Conservation (phyloP, 2,329 filamentous ascomycete genomes). For the Aspergillus sp. region DNA sequence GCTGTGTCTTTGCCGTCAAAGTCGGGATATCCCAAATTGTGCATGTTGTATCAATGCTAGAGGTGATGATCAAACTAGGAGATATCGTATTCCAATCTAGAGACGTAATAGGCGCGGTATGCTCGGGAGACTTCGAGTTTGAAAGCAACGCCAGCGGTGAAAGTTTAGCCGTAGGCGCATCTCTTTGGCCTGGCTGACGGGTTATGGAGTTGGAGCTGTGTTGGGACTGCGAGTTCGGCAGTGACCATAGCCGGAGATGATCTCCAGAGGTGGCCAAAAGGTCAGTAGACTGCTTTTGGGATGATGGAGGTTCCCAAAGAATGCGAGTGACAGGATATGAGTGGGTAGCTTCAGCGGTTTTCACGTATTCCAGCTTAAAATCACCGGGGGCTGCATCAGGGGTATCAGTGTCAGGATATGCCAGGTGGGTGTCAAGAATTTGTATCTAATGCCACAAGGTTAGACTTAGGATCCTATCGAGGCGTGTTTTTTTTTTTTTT, state of each 20-base stretch:
- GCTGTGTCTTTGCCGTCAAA: constrained; percentile 92
- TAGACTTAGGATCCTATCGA: neutral
- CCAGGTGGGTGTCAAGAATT: constrained; percentile 86
- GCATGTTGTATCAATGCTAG: constrained; percentile 97
- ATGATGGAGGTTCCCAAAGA: constrained; percentile 92
- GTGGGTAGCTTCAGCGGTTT: constrained; percentile 93
- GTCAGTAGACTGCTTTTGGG: constrained; percentile 93
- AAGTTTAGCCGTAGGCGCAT: constrained; percentile 70
- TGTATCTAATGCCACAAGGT: constrained; percentile 66
- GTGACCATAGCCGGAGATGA: constrained; percentile 88
- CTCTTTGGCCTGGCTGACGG: constrained; percentile 62
- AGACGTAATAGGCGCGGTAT: constrained; percentile 93
- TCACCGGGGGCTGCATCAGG: constrained; percentile 68
- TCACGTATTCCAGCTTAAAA: constrained; percentile 75
- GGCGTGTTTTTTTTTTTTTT: too few relatives aligned
- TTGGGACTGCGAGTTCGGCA: constrained; percentile 66
- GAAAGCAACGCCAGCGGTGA: constrained; percentile 90
- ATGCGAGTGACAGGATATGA: constrained; percentile 96
- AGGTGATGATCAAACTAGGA: constrained; percentile 95
- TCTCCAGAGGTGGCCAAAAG: constrained; percentile 93
- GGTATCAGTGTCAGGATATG: constrained; percentile 67
- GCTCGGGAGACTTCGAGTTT: constrained; percentile 97
- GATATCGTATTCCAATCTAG: constrained; percentile 98
- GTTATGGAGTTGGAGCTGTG: constrained; percentile 67
- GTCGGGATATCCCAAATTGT: constrained; percentile 99